These are phyloP conservation scores for Geranium incanum DNA, from an alignment of 441 rosid genomes.

Conservation along the genomic window DNA sequence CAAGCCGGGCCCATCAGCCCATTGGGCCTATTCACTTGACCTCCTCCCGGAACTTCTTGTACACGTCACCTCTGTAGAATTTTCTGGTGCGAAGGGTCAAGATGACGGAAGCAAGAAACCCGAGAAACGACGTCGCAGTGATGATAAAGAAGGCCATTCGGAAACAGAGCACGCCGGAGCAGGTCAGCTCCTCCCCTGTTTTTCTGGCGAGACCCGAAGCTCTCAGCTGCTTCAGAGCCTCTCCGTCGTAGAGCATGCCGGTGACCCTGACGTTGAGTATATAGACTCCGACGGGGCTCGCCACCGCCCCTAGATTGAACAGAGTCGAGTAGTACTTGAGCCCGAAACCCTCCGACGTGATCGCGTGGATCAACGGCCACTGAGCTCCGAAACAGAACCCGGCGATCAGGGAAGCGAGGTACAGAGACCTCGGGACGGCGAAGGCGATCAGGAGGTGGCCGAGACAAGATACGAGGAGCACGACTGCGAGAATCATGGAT, in stretches of 20 bases:
- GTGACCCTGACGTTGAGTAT: constrained; percentile 41
- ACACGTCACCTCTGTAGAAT: too few species aligned
- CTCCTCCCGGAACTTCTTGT: constrained; percentile 28
- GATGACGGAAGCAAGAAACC: too few species aligned
- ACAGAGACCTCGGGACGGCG: constrained; percentile 57
- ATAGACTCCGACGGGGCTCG: constrained; percentile 54
- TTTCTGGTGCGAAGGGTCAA: too few species aligned
- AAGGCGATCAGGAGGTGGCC: constrained; percentile 68
- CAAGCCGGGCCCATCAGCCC: too few species aligned
- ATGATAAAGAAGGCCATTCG: too few species aligned
- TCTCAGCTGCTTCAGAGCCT: too few species aligned
- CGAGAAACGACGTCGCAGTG: too few species aligned
- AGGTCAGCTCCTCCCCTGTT: too few species aligned
- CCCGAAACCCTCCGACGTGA: constrained; percentile 52
- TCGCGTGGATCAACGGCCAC: constrained; percentile 30
- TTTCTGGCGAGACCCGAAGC: too few species aligned
- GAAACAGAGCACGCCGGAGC: too few species aligned
- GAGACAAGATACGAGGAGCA: constrained; percentile 48
- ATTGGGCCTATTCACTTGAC: too few species aligned
- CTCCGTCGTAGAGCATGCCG: too few species aligned
- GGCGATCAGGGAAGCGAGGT: constrained; percentile 49
- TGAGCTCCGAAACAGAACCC: constrained; percentile 81
- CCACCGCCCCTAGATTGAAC: constrained; percentile 41
- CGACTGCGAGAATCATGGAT: constrained; percentile 41
- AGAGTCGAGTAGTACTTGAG: constrained; percentile 46